Evolutionary conservation across 129 eudicot genomes (phyloP), one percentile per base, ranked within the genome.

Genomic region (Solidago caesia): DNA sequence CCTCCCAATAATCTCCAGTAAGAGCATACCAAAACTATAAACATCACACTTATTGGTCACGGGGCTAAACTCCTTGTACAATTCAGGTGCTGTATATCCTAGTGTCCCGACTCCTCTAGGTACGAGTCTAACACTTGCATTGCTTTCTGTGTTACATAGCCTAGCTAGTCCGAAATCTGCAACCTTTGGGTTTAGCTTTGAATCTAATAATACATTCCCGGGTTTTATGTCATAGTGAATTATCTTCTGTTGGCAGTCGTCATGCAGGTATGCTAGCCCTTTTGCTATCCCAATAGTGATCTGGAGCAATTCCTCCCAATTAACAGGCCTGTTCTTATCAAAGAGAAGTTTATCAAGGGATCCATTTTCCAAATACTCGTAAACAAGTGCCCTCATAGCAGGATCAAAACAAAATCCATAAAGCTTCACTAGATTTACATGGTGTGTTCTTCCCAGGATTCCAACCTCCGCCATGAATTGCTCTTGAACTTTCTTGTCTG

Each of bases 381-480:
- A 63, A 10, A 63, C 68, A 63, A 63, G 46, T 5, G 46, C 68
- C 9, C 16, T 12, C 46, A 39, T 63, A 10, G 44, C 13, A 3
- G 68, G 68, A 63, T 63, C 68, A 33, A 63, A 63, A 63, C 68
- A 63, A 63, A 63, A 63, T 12, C 68, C 68, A 11, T 63, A 63
- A 0, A 63, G 39, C 33, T 42, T 33, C 39, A 63, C 68, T 33
- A 63, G 68, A 63, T 63, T 63, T 63, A 10, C 68, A 63, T 63
- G 68, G 39, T 63, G 68, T 63, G 46, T 63, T 63, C 68, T 63
- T 63, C 46, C 68, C 3, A 63, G 13, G 8, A 8, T 63, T 63
- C 68, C 68, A 3, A 63, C 46, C 21, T 63, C 68, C 4, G 68
- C 21, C 68, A 63, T 63, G 39, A 63, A 33, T 16, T 63, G 68